Conservation (phyloP, 2,329 filamentous ascomycete genomes). For the Clonostachys rhizophaga region DNA sequence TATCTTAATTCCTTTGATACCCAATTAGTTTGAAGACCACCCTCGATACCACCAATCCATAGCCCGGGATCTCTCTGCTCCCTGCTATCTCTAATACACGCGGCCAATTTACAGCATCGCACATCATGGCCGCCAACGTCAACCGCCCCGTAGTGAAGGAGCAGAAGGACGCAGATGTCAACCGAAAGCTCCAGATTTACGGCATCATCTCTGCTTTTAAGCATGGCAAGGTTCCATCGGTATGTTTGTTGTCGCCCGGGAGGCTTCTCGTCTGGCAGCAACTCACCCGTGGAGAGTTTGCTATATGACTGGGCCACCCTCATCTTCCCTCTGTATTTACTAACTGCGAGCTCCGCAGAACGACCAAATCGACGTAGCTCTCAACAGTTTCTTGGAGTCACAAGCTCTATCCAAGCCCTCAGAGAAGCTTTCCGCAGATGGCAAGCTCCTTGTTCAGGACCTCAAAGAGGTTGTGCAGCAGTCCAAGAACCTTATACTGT, state of each 20-base stretch:
- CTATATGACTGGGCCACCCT: too few relatives aligned
- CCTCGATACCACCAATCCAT: too few relatives aligned
- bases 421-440: constrained; percentile 75
- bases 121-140: constrained; percentile 42
- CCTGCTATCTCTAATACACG: not conserved
- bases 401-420: constrained; percentile 67
- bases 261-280: not conserved
- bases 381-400: constrained; percentile 81
- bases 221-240: constrained; percentile 84
- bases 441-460: constrained; percentile 72
- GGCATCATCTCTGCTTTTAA: constrained; percentile 85
- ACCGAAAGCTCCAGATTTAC: constrained; percentile 91
- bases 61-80: too few relatives aligned
- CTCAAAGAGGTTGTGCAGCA: constrained; percentile 75
- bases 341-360: constrained; percentile 48
- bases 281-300: not conserved
- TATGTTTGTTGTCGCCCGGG: constrained; percentile 35
- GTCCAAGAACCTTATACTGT: constrained; percentile 78
- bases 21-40: too few relatives aligned
- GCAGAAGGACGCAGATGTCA: constrained; percentile 81
- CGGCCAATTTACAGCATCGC: not conserved
- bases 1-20: too few relatives aligned
- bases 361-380: constrained; percentile 89
- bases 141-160: constrained; percentile 71
- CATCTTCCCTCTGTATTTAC: too few relatives aligned